Base-by-base conservation (phyloP, 441 rosid species). In the Metrosideros polymorpha region DNA sequence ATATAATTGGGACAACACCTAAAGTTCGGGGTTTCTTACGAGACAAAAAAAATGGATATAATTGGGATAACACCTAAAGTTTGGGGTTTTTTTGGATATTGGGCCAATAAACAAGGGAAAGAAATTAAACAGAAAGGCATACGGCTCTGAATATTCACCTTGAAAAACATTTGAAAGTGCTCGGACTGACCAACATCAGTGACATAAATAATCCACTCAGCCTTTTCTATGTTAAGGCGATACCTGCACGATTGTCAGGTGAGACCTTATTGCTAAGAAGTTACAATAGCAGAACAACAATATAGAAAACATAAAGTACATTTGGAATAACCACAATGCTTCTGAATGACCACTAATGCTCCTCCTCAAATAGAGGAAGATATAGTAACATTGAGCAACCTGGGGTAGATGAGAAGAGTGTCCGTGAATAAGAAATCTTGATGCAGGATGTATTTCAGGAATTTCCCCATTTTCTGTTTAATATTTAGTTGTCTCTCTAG, bases 111-210 rank as follows among this genome's bases (percentile, higher is more conserved):
- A 66, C 15, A 83, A 82, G 29, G 47, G 52, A 83, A 22, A 52
- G 39, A 77, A 71, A 32, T 45, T 39, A 75, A 50, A 84, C 29
- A 27, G 59, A 51, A 66, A 30, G 50, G 52, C 49, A 76, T 79
- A 42, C 15, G 29, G 54, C 61, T 53, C 85, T 84, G 50, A 89
- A 87, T 82, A 86, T 96, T 59, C 88, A 95, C 99, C 87, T 93
- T 95, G 93, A 97, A 97, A 45, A 96, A 85, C 99, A 95, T 97
- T 85, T 93, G 93, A 86, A 96, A 97, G 86, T 97, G 99, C 88
- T 93, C 95, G 88, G 96, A 95, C 92, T 97, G 99, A 85, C 99
- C 99, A 86, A 93, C 98, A 94, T 97, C 99, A 50, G 99, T 97
- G 55, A 96, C 95, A 90, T 97, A 97, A 85, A 95, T 93, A 84